Evolutionary conservation across 495 filamentous ascomycete genomes (phyloP), one percentile per base, ranked within the genome.

Genomic region (Sphaerosporella brunnea): DNA sequence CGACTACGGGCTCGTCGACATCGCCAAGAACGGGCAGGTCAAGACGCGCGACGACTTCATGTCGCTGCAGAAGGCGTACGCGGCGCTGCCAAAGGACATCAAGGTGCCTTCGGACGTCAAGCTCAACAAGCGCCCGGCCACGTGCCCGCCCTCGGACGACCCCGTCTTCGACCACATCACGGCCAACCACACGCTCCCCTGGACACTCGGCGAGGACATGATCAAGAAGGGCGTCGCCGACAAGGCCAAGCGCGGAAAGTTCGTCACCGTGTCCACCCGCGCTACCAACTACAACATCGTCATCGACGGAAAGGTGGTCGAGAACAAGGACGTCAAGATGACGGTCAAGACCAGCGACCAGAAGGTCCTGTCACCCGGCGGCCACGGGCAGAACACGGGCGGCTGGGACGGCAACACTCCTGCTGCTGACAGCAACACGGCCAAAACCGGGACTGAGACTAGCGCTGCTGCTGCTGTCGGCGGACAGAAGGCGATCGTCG

Each of bases 1-100:
- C 66, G 60, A 68, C 25, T 95, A 79, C 68, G 88, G 88, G 51
- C 73, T 97, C 40, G 82, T 92, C 54, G 56, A 71, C 47, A 69
- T 97, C 60, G 58, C 55, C 47, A 55, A 62, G 48, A 77, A 84
- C 55, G 72, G 69, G 53, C 74, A 71, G 18, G 71, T 76, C 32
- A 65, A 70, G 23, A 68, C 88, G 10, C 69, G 75, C 16, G 36
- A 54, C 34, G 90, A 97, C 64, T 97, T 73, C 66, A 71, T 80
- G 52, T 76, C 79, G 53, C 74, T 97, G 23, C 68, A 77, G 61
- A 63, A 62, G 2, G 57, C 57, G 9, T 52, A 58, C 42, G 23
- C 10, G 4, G 25, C 48, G 5, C 42, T 39, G 35, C 38, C 50
- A 36, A 19, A 40, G 4, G 28, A 60, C 2, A 28, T 46, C 18